Evolutionary conservation across 1,139 yeast species (phyloP).

Genomic region (Kodamaea alishanica): DNA sequence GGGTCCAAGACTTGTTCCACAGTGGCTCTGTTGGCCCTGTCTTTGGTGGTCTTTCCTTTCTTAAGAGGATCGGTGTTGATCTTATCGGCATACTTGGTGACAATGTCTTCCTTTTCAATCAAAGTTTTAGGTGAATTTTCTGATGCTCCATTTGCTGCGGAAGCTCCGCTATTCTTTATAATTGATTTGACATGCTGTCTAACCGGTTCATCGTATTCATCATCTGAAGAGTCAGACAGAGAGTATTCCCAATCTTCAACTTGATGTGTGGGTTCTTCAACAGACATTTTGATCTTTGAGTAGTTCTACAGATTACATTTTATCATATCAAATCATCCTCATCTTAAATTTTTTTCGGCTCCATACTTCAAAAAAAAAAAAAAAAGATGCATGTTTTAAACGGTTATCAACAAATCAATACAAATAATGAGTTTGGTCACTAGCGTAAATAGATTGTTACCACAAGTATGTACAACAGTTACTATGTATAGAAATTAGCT

Average conservation of each 20-base stretch:
- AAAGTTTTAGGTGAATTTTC: conserved; percentile 16
- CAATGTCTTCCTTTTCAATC: conserved; percentile 54
- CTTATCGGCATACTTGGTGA: conserved; percentile 58
- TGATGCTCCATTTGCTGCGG: conserved; percentile 7
- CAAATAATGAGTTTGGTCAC: conserved; percentile 4
- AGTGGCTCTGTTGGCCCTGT: conserved; percentile 91
- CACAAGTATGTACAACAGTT: conserved; percentile 8
- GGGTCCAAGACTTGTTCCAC: conserved; percentile 97
- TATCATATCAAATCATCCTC: background rate
- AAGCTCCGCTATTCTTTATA: conserved; percentile 10
- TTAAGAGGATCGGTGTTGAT: conserved; percentile 62
- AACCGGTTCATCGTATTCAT: conserved; percentile 1
- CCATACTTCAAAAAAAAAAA: conserved; percentile 1
- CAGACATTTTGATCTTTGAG: conserved; percentile 4
- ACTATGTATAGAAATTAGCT: background rate
- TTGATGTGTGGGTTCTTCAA: conserved; percentile 4
- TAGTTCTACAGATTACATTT: background rate
- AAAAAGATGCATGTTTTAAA: background rate
- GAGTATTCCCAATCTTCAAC: conserved; percentile 6
- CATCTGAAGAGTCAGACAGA: conserved; percentile 12
- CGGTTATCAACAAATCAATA: background rate
- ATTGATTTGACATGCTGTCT: conserved; percentile 2
- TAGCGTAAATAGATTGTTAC: conserved; percentile 9
- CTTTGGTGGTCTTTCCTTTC: conserved; percentile 60
- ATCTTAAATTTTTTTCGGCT: conserved; percentile 6